Evolutionary conservation across 2,329 filamentous ascomycete species (phyloP).

Genomic region (Pestalotiopsis sp.): DNA sequence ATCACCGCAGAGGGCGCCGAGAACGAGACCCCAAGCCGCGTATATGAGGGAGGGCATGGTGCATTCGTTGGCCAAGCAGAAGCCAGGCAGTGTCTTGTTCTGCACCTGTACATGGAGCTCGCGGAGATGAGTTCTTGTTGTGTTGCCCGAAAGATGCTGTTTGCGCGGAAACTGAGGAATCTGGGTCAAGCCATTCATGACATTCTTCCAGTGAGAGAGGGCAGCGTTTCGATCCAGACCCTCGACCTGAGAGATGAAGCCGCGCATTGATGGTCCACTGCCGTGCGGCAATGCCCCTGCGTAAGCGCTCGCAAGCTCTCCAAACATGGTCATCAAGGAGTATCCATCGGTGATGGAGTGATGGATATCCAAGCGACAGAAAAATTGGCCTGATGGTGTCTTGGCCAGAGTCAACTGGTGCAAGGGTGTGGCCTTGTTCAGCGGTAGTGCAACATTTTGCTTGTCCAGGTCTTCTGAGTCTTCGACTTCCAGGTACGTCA

Average conservation of each 20-base stretch:
- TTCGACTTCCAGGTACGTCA: background rate
- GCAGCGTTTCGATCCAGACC: constrained; percentile 8
- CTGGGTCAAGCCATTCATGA: background rate
- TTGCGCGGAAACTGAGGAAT: background rate
- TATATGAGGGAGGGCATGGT: constrained; percentile 9
- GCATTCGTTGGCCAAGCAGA: constrained; percentile 10
- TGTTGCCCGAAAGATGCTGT: background rate
- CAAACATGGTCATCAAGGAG: constrained; percentile 13
- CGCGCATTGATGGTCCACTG: constrained; percentile 5
- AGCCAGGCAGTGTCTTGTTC: background rate
- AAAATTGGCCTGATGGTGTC: background rate
- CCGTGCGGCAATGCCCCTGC: background rate
- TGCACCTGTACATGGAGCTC: constrained; percentile 7
- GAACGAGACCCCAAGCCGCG: constrained; percentile 11
- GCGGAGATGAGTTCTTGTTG: background rate
- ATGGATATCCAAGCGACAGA: constrained; percentile 11
- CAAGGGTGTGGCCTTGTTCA: constrained; percentile 3
- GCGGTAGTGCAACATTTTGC: background rate
- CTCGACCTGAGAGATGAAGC: background rate
- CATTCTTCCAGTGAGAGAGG: background rate
- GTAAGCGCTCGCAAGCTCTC: constrained; percentile 11
- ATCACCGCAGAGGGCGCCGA: background rate
- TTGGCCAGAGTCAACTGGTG: constrained; percentile 9
- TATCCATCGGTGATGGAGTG: constrained; percentile 12
- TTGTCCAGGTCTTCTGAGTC: background rate